Conservation (phyloP, 2,329 filamentous ascomycete species). For the Rugonectria rugulosa region DNA sequence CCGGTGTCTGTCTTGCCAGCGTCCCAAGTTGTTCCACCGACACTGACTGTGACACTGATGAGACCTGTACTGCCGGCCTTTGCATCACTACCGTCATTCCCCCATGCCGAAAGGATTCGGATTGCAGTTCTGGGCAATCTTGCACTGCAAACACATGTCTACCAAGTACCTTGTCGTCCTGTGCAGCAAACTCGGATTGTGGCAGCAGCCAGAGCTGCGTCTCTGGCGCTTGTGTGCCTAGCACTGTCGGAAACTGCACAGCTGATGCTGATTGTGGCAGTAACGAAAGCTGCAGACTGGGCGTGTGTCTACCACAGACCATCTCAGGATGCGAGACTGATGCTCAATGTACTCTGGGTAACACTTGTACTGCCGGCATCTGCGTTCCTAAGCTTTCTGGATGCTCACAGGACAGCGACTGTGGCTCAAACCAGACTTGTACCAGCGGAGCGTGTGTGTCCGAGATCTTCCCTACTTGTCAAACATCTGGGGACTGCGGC, state of each 20-base stretch:
- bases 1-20: slow-evolving; percentile 2
- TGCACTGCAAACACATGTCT: not conserved
- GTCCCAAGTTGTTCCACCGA: not conserved
- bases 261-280: slow-evolving; percentile 1
- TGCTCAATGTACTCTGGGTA: not conserved
- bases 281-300: not conserved
- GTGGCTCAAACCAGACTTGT: not conserved
- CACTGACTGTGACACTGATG: not conserved
- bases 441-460: slow-evolving; percentile 1
- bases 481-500: not conserved
- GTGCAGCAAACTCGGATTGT: not conserved
- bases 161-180: not conserved
- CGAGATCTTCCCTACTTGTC: slow-evolving; percentile 1
- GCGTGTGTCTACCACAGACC: not conserved
- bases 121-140: not conserved
- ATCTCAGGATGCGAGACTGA: not conserved
- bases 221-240: not conserved
- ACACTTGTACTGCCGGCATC: not conserved
- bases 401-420: not conserved
- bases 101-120: not conserved
- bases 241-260: not conserved
- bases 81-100: slow-evolving; percentile 2
- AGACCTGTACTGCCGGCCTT: slow-evolving; percentile 2
- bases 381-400: not conserved
- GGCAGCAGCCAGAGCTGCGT: not conserved